Conservation (phyloP, 2,329 filamentous ascomycete species). For the Cladosporium velox region DNA sequence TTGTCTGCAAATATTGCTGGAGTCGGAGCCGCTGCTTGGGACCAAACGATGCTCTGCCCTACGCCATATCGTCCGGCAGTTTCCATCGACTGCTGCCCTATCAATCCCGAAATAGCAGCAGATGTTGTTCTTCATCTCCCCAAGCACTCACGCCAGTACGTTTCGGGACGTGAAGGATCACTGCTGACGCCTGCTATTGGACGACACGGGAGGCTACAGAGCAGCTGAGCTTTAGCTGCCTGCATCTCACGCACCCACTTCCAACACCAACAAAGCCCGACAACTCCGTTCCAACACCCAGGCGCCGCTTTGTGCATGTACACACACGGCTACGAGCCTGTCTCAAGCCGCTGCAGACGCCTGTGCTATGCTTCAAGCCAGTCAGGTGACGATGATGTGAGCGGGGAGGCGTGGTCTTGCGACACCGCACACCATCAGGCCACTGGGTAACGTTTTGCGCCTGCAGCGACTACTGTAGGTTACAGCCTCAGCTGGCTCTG, state of each 20-base stretch:
- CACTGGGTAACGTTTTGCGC: slow-evolving; percentile 9
- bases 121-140: slow-evolving; percentile 2
- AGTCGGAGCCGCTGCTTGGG: background rate
- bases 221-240: slow-evolving; percentile 18
- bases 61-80: background rate
- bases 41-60: background rate
- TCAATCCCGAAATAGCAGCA: background rate
- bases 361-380: background rate
- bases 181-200: background rate
- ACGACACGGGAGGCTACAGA: background rate
- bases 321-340: background rate
- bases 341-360: slow-evolving; percentile 2
- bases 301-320: slow-evolving; percentile 2
- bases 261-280: slow-evolving; percentile 3
- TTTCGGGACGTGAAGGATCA: slow-evolving; percentile 8
- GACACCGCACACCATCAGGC: slow-evolving; percentile 14
- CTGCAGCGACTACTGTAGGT: slow-evolving; percentile 14
- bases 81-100: background rate
- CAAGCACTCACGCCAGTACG: background rate
- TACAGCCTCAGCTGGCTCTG: slow-evolving; percentile 21
- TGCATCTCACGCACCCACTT: slow-evolving; percentile 5
- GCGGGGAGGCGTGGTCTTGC: slow-evolving; percentile 7
- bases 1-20: background rate
- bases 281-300: slow-evolving; percentile 1
- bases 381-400: background rate